Evolutionary conservation across 208 protist species (phyloP), one percentile per base, ranked within the genome.

Genomic region (Crithidia acanthocephali): DNA sequence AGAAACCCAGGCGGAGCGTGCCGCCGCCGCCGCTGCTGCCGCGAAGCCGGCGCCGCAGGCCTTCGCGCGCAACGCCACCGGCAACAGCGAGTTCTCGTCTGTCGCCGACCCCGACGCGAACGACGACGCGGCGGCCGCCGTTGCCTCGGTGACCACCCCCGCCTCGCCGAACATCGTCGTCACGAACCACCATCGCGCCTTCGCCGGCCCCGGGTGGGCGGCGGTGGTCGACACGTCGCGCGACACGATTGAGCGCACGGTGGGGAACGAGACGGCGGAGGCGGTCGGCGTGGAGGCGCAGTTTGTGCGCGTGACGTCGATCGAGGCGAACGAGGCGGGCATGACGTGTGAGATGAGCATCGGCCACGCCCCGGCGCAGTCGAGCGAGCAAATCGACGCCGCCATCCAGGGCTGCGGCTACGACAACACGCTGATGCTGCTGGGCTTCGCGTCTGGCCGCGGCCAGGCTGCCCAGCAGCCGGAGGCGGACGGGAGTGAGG

Each of bases 241-340:
- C 23, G 81, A 85, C 18, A 71, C 45, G 15, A 48, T 92, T 22
- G 76, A 89, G 76, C 75, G 74, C 2, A 80, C 81, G n/a, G n/a
- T 92, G 25, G 22, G 74, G 15, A 76, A 71, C 40, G 87, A 92
- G 28, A 60, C 72, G 15, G 81, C 79, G 13, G 56, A 52, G 25
- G 87, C 87, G 22, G 55, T 64, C 37, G 73, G 62, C 20, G 50
- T 92, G 44, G 72, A 81, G 40, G 30, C 72, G 32, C 62, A 56
- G 56, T 81, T 71, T 45, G 74, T 92, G 30, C 77, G 75, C 32
- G 74, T 92, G 40, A 47, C 56, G 28, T 42, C 57, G 15, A 62
- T 92, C 27, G 50, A 65, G 27, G 67, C 72, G 33, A 63, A 72
- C 28, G 68, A 42, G 1, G 53, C 59, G 0, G 77, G 62, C 20